Percentiles rank a stretch among this genome's conserved stretches.
Conservation (phyloP, 2,329 filamentous ascomycete genomes). For the Fusarium anthophilum region DNA sequence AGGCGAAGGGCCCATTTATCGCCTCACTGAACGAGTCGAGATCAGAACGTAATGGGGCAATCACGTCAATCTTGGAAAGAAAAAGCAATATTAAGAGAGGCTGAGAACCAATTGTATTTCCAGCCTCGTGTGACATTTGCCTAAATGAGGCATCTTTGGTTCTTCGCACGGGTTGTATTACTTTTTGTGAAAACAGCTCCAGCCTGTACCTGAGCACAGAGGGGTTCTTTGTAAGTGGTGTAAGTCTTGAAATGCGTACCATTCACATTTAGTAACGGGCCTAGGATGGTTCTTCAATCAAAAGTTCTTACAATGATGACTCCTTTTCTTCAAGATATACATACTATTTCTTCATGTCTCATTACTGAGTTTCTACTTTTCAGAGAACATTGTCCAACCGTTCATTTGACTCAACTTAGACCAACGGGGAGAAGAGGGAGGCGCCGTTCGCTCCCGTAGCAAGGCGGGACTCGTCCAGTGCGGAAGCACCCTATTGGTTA, state of each 20-base stretch:
- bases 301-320: not conserved
- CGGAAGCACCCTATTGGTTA: conserved; percentile 37
- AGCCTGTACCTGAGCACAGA: not conserved
- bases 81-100: not conserved
- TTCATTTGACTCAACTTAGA: conserved; percentile 15
- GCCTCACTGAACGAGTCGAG: conserved; percentile 33
- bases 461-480: not conserved
- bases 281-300: not conserved
- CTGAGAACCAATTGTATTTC: conserved; percentile 9
- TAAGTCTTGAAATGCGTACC: not conserved
- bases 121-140: not conserved
- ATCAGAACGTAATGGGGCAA: not conserved
- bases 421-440: conserved; percentile 17
- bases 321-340: not conserved
- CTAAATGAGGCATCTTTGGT: not conserved
- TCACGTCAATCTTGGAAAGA: conserved; percentile 18
- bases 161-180: not conserved
- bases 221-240: not conserved
- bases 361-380: not conserved
- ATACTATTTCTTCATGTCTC: not conserved
- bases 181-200: not conserved
- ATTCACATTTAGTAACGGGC: not conserved
- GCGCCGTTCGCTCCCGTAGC: conserved; percentile 26
- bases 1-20: conserved; percentile 23
- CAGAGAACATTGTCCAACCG: not conserved